Conservation (phyloP, 805 yeast species). For the Huiozyma naganishii region DNA sequence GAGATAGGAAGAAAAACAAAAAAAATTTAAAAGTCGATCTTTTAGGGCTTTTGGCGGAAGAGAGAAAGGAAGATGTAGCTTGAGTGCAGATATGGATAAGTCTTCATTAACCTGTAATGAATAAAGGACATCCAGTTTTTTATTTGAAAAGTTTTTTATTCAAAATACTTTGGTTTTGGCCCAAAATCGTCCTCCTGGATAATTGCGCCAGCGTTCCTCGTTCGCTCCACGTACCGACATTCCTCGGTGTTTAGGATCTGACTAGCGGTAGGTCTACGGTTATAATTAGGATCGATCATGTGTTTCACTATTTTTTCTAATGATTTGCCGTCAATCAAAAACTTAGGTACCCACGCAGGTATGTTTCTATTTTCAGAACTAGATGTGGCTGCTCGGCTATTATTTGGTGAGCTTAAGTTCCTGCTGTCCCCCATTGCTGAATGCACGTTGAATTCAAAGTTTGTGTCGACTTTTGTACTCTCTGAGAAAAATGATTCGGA, state of each 20-base stretch:
- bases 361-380: conserved; percentile 20
- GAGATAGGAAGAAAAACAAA: too few species aligned
- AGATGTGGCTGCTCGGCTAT: not conserved
- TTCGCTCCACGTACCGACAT: conserved; percentile 62
- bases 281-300: conserved; percentile 84
- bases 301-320: conserved; percentile 72
- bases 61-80: too few species aligned
- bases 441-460: conserved; percentile 2
- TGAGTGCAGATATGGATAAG: too few species aligned
- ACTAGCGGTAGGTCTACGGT: conserved; percentile 67
- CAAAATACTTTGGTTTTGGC: conserved; percentile 47
- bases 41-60: too few species aligned
- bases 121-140: too few species aligned
- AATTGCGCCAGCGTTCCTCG: conserved; percentile 86
- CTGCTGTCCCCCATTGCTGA: conserved; percentile 8
- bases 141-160: not conserved
- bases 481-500: conserved; percentile 24
- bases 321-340: conserved; percentile 61
- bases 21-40: too few species aligned
- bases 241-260: conserved; percentile 63
- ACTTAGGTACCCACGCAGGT: conserved; percentile 85
- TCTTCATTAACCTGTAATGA: too few species aligned
- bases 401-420: not conserved
- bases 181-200: conserved; percentile 95
- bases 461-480: conserved; percentile 21